These are phyloP conservation scores for Trichoderma brevicompactum DNA, from an alignment of 2,329 filamentous ascomycete species.

Conservation along the genomic window DNA sequence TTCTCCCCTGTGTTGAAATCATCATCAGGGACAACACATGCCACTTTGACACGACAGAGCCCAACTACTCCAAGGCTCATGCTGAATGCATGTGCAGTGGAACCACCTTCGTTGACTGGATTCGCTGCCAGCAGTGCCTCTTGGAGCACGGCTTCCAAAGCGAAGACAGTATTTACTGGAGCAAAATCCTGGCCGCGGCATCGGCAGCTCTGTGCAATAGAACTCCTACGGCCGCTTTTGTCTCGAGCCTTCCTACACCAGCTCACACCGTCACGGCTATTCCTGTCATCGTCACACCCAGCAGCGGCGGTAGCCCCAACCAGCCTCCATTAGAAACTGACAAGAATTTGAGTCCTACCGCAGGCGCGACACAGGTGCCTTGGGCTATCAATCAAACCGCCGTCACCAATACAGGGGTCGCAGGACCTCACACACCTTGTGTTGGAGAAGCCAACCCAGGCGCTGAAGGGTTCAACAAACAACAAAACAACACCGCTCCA, in stretches of 20 bases:
- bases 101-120: conserved; percentile 50
- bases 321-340: conserved; percentile 44
- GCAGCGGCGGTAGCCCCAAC: conserved; percentile 41
- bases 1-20: conserved; percentile 40
- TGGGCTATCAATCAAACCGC: conserved; percentile 1
- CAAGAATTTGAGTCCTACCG: conserved; percentile 51
- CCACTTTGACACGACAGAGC: conserved; percentile 37
- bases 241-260: conserved; percentile 40
- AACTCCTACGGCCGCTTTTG: conserved; percentile 45
- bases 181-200: conserved; percentile 42
- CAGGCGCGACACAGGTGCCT: conserved; percentile 28
- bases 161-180: conserved; percentile 43
- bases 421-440: background rate
- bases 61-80: conserved; percentile 37
- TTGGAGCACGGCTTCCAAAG: conserved; percentile 47
- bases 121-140: conserved; percentile 48
- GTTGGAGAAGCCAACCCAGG: background rate
- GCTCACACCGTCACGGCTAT: conserved; percentile 35
- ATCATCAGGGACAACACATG: conserved; percentile 40
- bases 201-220: conserved; percentile 44
- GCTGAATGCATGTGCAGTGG: conserved; percentile 50
- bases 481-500: background rate
- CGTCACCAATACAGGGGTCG: background rate
- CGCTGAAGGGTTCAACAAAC: background rate
- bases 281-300: conserved; percentile 36